Conservation (phyloP, 2,329 filamentous ascomycete genomes). For the Microcera coccophila region DNA sequence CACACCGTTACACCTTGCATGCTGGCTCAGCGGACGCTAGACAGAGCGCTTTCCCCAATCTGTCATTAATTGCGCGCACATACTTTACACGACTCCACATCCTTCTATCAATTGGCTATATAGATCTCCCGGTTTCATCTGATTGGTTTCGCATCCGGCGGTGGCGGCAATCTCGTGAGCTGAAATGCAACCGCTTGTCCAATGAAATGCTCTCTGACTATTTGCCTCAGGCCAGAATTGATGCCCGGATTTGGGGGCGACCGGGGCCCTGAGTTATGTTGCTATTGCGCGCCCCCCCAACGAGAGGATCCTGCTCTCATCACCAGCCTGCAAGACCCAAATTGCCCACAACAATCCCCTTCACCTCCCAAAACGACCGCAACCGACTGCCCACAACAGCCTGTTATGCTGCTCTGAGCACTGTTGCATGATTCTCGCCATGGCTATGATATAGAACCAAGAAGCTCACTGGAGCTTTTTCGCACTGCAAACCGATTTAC, state of each 20-base stretch:
- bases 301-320: constrained; percentile 23
- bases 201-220: constrained; percentile 10
- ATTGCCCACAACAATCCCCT: no score
- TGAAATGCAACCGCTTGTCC: constrained; percentile 9
- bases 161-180: constrained; percentile 21
- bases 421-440: constrained; percentile 13
- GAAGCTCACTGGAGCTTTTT: constrained; percentile 25
- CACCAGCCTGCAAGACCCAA: constrained; percentile 19
- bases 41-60: constrained; percentile 2
- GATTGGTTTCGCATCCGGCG: constrained; percentile 20
- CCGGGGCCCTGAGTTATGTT: constrained; percentile 21
- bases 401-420: constrained; percentile 20
- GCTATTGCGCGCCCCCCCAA: constrained; percentile 27
- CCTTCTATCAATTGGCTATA: constrained; percentile 7
- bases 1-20: no score
- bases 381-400: constrained; percentile 18
- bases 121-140: not conserved
- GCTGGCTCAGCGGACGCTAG: constrained; percentile 9
- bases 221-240: constrained; percentile 24
- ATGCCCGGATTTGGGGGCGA: constrained; percentile 20
- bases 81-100: constrained; percentile 2
- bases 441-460: constrained; percentile 26
- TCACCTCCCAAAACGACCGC: constrained; percentile 11
- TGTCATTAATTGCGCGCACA: constrained; percentile 11
- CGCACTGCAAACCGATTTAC: constrained; percentile 14